Conservation (phyloP, 371 early-diverging fungal species). For the Mucor plumbeus region DNA sequence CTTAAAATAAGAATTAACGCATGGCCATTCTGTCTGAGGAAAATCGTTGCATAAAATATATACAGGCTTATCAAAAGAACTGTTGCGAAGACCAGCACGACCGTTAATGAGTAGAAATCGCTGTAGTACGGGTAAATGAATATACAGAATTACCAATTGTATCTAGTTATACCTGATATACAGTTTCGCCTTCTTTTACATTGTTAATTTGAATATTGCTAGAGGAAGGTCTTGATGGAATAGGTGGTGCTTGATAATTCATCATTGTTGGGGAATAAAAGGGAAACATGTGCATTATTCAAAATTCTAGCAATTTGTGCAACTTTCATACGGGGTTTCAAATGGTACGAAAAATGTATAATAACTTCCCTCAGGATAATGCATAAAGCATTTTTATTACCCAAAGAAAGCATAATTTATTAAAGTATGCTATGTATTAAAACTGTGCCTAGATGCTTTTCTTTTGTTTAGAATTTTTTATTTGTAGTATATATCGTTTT, state of each 20-base stretch:
- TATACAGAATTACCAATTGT: not conserved
- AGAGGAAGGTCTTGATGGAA: slow-evolving; percentile 11
- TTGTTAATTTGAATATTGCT: slow-evolving; percentile 39
- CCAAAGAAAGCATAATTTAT: no score
- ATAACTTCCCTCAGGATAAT: not conserved
- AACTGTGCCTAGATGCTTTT: no score
- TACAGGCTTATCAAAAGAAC: slow-evolving; percentile 38
- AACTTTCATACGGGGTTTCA: not conserved
- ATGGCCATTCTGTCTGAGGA: slow-evolving; percentile 58
- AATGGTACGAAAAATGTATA: not conserved
- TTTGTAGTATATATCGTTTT: no score
- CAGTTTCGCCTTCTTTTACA: slow-evolving; percentile 55
- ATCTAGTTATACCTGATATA: slow-evolving; percentile 46
- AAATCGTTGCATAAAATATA: slow-evolving; percentile 53
- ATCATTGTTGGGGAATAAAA: slow-evolving; percentile 6
- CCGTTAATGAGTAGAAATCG: slow-evolving; percentile 65
- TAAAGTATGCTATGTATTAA: no score
- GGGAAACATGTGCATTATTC: slow-evolving; percentile 2
- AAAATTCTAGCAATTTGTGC: not conserved
- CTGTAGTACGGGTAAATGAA: slow-evolving; percentile 20
- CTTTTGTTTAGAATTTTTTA: no score
- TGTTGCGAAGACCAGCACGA: slow-evolving; percentile 43
- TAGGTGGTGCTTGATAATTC: slow-evolving; percentile 13
- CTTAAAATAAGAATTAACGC: slow-evolving; percentile 66
- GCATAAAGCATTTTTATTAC: not conserved